These are phyloP conservation scores for Penicillium pancosmium DNA, from an alignment of 495 filamentous ascomycete species.

Conservation along the genomic window DNA sequence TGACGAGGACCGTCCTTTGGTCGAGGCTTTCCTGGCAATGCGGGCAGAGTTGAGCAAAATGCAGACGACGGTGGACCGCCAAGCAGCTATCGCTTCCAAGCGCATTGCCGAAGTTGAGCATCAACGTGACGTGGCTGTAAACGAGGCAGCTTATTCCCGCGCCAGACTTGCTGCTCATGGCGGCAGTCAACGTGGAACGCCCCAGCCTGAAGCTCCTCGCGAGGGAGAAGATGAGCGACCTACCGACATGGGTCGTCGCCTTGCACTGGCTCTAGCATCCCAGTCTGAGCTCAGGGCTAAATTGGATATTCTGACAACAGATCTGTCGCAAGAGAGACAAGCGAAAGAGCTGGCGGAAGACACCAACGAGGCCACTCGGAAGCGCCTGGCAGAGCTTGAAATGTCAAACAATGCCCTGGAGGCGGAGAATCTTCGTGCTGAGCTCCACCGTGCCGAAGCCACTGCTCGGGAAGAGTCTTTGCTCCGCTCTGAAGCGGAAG, in stretches of 20 bases:
- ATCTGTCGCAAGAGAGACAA: slow-evolving; percentile 79
- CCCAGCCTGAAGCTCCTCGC: slow-evolving; percentile 65
- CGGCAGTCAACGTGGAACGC: slow-evolving; percentile 69
- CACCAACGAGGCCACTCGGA: slow-evolving; percentile 78
- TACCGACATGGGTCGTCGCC: slow-evolving; percentile 77
- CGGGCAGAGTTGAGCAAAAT: slow-evolving; percentile 74
- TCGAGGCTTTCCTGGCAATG: slow-evolving; percentile 93
- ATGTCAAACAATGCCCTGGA: slow-evolving; percentile 81
- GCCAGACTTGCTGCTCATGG: slow-evolving; percentile 85
- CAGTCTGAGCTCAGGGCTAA: slow-evolving; percentile 76
- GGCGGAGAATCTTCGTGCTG: slow-evolving; percentile 79
- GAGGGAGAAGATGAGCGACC: slow-evolving; percentile 66
- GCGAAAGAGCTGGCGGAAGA: slow-evolving; percentile 86
- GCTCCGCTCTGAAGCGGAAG: slow-evolving; percentile 71
- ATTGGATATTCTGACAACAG: slow-evolving; percentile 64
- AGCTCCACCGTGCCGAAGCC: slow-evolving; percentile 76
- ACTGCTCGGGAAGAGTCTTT: slow-evolving; percentile 78
- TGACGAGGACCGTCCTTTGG: slow-evolving; percentile 87
- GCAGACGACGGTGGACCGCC: slow-evolving; percentile 82
- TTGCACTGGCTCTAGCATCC: slow-evolving; percentile 75
- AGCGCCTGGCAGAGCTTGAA: slow-evolving; percentile 81
- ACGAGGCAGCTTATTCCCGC: slow-evolving; percentile 92
- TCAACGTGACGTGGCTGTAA: slow-evolving; percentile 87
- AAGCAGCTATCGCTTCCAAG: slow-evolving; percentile 80
- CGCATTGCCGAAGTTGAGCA: slow-evolving; percentile 91